Evolutionary conservation across 2,329 filamentous ascomycete genomes (phyloP).

Genomic region (Parasarocladium wereldwijsianum): DNA sequence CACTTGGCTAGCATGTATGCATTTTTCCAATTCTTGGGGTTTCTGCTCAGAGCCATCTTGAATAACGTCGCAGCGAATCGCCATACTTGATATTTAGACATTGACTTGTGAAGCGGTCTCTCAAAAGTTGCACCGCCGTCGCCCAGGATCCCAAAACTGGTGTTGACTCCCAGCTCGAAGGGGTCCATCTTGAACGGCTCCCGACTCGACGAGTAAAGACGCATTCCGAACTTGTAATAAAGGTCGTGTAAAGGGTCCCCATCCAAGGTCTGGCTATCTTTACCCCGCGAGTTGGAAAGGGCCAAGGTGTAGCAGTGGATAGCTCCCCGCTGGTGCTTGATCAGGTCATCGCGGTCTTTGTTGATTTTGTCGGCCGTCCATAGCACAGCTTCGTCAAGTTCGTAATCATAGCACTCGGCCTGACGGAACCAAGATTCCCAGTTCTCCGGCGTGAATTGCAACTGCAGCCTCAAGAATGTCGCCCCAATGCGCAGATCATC

Average conservation of each 20-base stretch:
- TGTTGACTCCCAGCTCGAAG: constrained; percentile 40
- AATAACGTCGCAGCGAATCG: constrained; percentile 44
- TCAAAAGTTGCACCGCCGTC: constrained; percentile 35
- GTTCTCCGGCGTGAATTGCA: constrained; percentile 66
- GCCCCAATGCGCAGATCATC: constrained; percentile 74
- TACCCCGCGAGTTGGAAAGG: constrained; percentile 36
- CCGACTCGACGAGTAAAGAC: constrained; percentile 45
- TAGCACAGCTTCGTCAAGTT: constrained; percentile 72
- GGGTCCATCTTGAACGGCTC: constrained; percentile 50
- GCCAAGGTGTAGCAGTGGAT: constrained; percentile 66
- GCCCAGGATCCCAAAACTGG: constrained; percentile 40
- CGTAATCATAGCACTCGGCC: constrained; percentile 75
- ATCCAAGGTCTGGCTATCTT: constrained; percentile 27
- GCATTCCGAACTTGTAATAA: constrained; percentile 46
- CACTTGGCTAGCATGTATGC: constrained; percentile 48
- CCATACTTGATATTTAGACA: constrained; percentile 46
- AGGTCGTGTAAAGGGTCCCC: constrained; percentile 41
- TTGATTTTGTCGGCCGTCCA: constrained; percentile 91
- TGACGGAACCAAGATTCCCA: constrained; percentile 90
- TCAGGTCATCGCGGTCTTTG: constrained; percentile 59
- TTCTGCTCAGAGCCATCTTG: constrained; percentile 37
- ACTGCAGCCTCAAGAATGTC: constrained; percentile 63
- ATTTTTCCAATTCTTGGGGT: constrained; percentile 43
- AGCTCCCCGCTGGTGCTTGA: constrained; percentile 61
- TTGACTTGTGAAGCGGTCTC: constrained; percentile 36